Evolutionary conservation across 2,329 filamentous ascomycete species (phyloP).

Genomic region (Pestalotiopsis sp.): DNA sequence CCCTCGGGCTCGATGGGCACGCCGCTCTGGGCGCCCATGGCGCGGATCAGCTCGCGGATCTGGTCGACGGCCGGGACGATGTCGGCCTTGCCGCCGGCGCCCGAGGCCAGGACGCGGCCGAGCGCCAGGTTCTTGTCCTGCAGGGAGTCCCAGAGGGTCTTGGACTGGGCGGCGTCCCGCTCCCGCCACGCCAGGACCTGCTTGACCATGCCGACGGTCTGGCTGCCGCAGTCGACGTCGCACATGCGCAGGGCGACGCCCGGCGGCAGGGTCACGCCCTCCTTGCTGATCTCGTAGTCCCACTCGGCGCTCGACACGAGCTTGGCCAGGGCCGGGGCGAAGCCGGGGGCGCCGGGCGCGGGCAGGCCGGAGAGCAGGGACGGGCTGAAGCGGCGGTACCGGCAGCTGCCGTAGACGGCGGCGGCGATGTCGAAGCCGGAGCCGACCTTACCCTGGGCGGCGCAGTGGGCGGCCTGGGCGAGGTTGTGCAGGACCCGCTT

Average conservation of each 20-base stretch:
- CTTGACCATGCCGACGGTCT: constrained; percentile 96
- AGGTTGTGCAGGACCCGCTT: constrained; percentile 81
- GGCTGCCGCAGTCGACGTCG: constrained; percentile 91
- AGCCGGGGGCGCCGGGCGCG: constrained; percentile 67
- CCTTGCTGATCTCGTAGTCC: constrained; percentile 78
- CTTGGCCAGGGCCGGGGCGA: constrained; percentile 64
- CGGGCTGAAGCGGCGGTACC: constrained; percentile 92
- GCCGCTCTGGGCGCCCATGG: constrained; percentile 73
- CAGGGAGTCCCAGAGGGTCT: constrained; percentile 72
- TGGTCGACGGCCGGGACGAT: constrained; percentile 50
- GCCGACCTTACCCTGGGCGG: constrained; percentile 94
- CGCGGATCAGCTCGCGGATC: constrained; percentile 67
- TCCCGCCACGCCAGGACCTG: constrained; percentile 83
- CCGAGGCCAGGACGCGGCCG: constrained; percentile 62
- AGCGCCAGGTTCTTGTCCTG: constrained; percentile 76
- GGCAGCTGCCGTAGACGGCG: constrained; percentile 88
- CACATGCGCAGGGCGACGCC: constrained; percentile 87
- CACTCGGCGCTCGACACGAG: constrained; percentile 72
- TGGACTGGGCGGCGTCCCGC: constrained; percentile 64
- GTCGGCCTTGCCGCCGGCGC: constrained; percentile 42
- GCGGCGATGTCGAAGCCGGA: constrained; percentile 94
- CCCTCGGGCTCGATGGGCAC: constrained; percentile 88
- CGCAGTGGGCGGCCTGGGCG: constrained; percentile 90
- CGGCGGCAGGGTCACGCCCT: constrained; percentile 69
- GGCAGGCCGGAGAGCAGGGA: constrained; percentile 69